A percentile compares a stretch with the other conserved stretches of the same genome.
These are phyloP conservation scores for Russula foetens DNA, from an alignment of 768 basidiomycete species.

Conservation along the genomic window DNA sequence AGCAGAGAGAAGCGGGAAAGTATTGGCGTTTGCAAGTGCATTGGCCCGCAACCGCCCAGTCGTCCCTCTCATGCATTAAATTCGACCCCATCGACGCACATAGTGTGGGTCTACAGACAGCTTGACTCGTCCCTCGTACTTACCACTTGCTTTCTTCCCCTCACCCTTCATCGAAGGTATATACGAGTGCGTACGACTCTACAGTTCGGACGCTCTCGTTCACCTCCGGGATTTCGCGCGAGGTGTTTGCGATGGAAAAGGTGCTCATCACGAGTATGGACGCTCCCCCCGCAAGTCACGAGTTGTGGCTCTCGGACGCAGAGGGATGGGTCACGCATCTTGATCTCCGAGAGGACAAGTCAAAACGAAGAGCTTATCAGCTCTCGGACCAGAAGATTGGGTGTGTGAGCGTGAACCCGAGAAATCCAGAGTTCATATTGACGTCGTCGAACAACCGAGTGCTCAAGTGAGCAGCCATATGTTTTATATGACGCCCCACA, in stretches of 20 bases:
- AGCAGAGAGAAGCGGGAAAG: constrained; percentile 54
- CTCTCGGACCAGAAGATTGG: constrained; percentile 72
- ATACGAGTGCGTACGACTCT: constrained; percentile 76
- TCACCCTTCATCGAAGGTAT: constrained; percentile 40
- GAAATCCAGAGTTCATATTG: constrained; percentile 52
- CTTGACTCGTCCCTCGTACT: not conserved
- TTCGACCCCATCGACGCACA: constrained; percentile 70
- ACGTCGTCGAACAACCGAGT: constrained; percentile 70
- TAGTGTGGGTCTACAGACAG: constrained; percentile 40
- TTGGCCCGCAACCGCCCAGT: constrained; percentile 76
- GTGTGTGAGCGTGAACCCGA: constrained; percentile 71
- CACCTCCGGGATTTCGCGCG: constrained; percentile 58
- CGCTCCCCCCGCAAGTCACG: constrained; percentile 54
- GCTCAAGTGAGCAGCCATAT: constrained; percentile 45
- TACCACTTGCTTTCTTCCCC: not conserved
- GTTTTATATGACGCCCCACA: not conserved
- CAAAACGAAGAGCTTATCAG: constrained; percentile 50
- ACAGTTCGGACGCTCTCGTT: constrained; percentile 70
- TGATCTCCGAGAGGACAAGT: constrained; percentile 57
- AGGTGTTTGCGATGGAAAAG: constrained; percentile 58
- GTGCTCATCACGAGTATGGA: constrained; percentile 65
- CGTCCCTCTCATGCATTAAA: constrained; percentile 72
- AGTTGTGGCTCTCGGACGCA: constrained; percentile 80
- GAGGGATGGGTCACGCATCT: constrained; percentile 65
- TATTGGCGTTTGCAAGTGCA: constrained; percentile 76